Evolutionary conservation across 257 asterid genomes (phyloP).

Genomic region (Rauvolfia tetraphylla): DNA sequence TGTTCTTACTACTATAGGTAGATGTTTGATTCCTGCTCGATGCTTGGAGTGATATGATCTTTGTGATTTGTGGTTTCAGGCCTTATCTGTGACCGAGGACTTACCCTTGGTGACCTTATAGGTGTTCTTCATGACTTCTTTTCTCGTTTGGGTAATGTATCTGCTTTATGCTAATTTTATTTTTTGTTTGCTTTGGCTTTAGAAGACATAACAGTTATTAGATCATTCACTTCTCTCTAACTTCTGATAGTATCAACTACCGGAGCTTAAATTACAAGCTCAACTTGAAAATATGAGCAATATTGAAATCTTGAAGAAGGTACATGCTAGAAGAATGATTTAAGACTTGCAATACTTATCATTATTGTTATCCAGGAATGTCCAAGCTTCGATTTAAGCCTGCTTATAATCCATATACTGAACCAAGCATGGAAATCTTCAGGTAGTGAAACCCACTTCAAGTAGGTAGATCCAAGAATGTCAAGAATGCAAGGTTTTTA

Average conservation of each 20-base stretch:
- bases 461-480: not conserved
- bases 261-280: not conserved
- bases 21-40: not conserved
- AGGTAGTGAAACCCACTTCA: conserved; percentile 40
- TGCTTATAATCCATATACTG: conserved; percentile 95
- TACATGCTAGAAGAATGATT: not conserved
- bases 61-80: conserved; percentile 43
- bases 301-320: not conserved
- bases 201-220: not conserved
- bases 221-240: not conserved
- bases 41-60: not conserved
- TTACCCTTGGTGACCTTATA: conserved; percentile 87
- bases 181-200: not conserved
- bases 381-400: conserved; percentile 91
- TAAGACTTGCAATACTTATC: not conserved
- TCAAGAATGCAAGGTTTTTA: no score
- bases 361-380: conserved; percentile 55
- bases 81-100: conserved; percentile 85
- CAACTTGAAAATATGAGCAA: not conserved
- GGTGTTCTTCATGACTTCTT: conserved; percentile 92
- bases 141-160: conserved; percentile 68
- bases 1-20: conserved; percentile 1
- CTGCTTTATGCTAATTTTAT: not conserved
- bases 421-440: conserved; percentile 99
- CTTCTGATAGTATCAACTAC: not conserved